phyloP scores from a whole-genome alignment of 768 basidiomycete genomes.

The Rhizopogon vulgaris region DNA sequence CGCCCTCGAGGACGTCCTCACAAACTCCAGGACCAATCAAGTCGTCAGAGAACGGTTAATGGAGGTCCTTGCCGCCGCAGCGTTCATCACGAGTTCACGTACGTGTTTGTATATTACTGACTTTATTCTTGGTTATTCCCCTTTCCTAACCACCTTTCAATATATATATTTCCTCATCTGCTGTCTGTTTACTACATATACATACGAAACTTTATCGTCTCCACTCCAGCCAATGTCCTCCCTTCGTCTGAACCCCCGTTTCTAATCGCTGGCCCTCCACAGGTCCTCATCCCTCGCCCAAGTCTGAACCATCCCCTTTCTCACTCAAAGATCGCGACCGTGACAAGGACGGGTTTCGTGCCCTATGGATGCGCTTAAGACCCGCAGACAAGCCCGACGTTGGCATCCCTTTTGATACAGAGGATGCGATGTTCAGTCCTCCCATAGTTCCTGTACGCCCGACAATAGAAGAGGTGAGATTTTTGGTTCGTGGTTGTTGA shows the following conservation, averaged over 20 bases:
- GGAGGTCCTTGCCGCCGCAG: conserved; percentile 78
- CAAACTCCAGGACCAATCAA: conserved; percentile 58
- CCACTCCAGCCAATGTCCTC: no score
- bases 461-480: neutral
- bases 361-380: conserved; percentile 78
- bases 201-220: neutral
- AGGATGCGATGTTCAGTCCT: conserved; percentile 77
- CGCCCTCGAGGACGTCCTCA: conserved; percentile 68
- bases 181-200: neutral
- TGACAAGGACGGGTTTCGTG: conserved; percentile 52
- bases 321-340: conserved; percentile 20
- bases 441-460: conserved; percentile 30
- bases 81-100: conserved; percentile 38
- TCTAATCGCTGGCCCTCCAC: neutral
- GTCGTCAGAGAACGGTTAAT: conserved; percentile 77
- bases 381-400: conserved; percentile 76
- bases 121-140: neutral
- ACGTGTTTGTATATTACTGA: neutral
- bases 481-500: neutral
- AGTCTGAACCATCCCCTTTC: conserved; percentile 4
- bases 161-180: neutral
- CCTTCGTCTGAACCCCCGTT: neutral
- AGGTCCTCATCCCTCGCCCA: neutral
- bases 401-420: conserved; percentile 73
- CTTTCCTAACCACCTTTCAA: neutral